These are phyloP conservation scores for Kodamaea sagamina DNA, from an alignment of 805 yeast species.

Conservation along the genomic window DNA sequence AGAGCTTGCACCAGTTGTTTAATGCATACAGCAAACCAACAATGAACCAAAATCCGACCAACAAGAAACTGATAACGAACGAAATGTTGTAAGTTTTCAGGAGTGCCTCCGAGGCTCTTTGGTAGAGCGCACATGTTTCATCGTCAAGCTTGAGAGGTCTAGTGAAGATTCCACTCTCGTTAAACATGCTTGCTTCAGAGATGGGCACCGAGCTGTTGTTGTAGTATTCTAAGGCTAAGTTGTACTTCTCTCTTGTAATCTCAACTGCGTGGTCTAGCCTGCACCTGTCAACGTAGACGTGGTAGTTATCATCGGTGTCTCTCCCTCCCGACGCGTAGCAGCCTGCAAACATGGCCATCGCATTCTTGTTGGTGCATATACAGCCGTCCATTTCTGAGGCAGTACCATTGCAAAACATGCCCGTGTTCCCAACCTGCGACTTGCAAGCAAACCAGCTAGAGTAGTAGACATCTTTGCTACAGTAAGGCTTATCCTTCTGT, in stretches of 20 bases:
- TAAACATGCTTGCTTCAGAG: neutral
- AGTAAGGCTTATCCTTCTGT: constrained; percentile 5
- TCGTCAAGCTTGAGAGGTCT: constrained; percentile 3
- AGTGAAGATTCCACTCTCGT: neutral
- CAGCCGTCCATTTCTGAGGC: constrained; percentile 2
- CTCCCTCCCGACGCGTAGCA: constrained; percentile 1
- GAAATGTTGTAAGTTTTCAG: constrained; percentile 9
- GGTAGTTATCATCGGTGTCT: neutral
- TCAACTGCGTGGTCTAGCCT: neutral
- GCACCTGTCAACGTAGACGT: neutral
- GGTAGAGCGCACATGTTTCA: neutral
- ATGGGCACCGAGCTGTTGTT: neutral
- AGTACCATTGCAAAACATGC: constrained; percentile 5
- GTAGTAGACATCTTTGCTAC: neutral
- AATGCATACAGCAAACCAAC: constrained; percentile 14
- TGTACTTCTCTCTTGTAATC: neutral
- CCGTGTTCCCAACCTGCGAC: constrained; percentile 3
- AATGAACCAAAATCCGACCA: constrained; percentile 22
- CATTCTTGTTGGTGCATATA: constrained; percentile 7
- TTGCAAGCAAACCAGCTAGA: constrained; percentile 7
- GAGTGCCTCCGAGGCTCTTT: neutral
- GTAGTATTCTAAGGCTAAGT: constrained; percentile 1
- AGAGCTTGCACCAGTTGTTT: constrained; percentile 15
- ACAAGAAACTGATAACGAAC: neutral
- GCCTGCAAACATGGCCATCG: constrained; percentile 6